A percentile compares a stretch with the other conserved stretches of the same genome.
These are phyloP conservation scores for Phytophthora tentaculata DNA, from an alignment of 352 stramenopile genomes.

Conservation along the genomic window DNA sequence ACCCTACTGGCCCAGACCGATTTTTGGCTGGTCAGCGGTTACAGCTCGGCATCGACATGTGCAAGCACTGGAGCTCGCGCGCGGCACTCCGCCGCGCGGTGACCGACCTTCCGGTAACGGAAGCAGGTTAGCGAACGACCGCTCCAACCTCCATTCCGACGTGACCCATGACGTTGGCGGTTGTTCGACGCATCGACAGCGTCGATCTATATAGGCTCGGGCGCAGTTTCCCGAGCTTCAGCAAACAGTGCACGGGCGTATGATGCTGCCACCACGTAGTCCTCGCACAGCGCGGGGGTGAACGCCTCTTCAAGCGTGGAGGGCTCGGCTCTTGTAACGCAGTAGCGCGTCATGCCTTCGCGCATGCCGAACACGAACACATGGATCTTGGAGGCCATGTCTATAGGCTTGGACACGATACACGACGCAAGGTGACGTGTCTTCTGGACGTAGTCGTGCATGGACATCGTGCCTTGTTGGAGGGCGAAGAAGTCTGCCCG, in stretches of 20 bases:
- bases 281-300: slow-evolving; percentile 17
- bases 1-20: not conserved
- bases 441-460: not conserved
- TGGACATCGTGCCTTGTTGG: not conserved
- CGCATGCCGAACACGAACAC: slow-evolving; percentile 28
- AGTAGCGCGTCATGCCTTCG: slow-evolving; percentile 14
- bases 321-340: not conserved
- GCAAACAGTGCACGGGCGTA: not conserved
- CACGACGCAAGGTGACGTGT: not conserved
- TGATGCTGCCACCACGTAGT: slow-evolving; percentile 5
- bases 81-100: not conserved
- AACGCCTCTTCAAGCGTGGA: slow-evolving; percentile 19
- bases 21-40: not conserved
- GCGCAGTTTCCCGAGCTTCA: not conserved
- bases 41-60: not conserved
- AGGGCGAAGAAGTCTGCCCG: no score
- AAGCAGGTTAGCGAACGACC: not conserved
- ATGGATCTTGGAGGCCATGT: slow-evolving; percentile 17
- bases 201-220: slow-evolving; percentile 1
- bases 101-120: not conserved
- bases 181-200: not conserved
- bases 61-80: not conserved
- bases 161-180: no score
- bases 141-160: not conserved
- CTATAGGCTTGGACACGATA: not conserved